phyloP scores from a whole-genome alignment of 2,329 filamentous ascomycete genomes.

The Coniochaeta pulveracea region DNA sequence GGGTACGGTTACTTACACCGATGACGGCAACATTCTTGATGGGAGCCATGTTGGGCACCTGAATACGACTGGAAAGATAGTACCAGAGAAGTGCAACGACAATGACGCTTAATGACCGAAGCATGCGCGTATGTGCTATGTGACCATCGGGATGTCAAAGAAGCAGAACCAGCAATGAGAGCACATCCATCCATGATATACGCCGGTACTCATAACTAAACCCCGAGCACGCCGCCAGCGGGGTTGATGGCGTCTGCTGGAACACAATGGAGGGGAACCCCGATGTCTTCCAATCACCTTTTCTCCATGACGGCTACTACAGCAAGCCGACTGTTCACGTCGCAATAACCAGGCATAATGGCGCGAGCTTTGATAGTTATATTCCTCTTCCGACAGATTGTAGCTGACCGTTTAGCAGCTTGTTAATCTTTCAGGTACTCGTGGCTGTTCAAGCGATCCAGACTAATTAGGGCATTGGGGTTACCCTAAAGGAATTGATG shows the following conservation, averaged over 20 bases:
- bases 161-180: neutral
- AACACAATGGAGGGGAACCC: no score
- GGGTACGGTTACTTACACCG: slow-evolving; percentile 17
- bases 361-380: no score
- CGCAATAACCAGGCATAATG: no score
- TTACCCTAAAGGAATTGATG: no score
- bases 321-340: no score
- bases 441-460: no score
- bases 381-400: no score
- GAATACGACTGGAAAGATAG: neutral
- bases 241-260: slow-evolving; percentile 4
- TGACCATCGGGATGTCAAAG: neutral
- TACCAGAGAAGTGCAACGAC: slow-evolving; percentile 1
- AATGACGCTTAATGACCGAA: neutral
- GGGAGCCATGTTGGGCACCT: slow-evolving; percentile 4
- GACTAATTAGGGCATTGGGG: no score
- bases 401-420: no score
- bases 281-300: no score
- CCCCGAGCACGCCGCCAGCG: slow-evolving; percentile 3
- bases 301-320: no score
- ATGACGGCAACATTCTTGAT: slow-evolving; percentile 23
- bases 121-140: neutral
- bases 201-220: neutral
- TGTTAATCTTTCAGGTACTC: no score
- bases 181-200: neutral